Evolutionary conservation across 179 eudicot species (phyloP).

Genomic region (Beta lomatogona): DNA sequence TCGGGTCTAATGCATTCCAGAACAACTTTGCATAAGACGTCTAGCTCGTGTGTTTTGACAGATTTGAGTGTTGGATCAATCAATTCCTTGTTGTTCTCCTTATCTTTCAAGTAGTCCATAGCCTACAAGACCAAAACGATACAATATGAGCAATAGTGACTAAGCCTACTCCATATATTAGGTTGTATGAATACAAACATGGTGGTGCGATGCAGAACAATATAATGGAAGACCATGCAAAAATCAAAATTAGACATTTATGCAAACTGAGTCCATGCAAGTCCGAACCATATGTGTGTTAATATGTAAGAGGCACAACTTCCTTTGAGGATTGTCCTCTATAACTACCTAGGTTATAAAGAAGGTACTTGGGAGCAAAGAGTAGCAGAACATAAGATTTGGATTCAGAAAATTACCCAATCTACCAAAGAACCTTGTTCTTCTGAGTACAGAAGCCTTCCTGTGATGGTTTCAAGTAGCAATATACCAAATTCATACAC

Average conservation of each 20-base stretch:
- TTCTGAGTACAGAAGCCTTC: slow-evolving; percentile 64
- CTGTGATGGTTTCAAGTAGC: slow-evolving; percentile 84
- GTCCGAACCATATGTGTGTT: not conserved
- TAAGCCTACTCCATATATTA: not conserved
- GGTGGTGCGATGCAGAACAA: not conserved
- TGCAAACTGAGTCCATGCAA: not conserved
- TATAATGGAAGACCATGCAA: not conserved
- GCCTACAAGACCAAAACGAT: slow-evolving; percentile 46
- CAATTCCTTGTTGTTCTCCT: slow-evolving; percentile 36
- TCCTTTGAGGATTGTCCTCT: not conserved
- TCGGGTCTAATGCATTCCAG: slow-evolving; percentile 58
- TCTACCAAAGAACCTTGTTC: slow-evolving; percentile 64
- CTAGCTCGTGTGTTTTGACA: slow-evolving; percentile 71
- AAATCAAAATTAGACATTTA: not conserved
- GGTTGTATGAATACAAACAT: not conserved
- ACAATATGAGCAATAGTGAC: not conserved
- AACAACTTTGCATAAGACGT: slow-evolving; percentile 62
- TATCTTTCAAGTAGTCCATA: slow-evolving; percentile 49
- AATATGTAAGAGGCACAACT: not conserved
- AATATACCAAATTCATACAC: slow-evolving; percentile 72
- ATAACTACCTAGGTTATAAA: not conserved
- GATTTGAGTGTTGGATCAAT: slow-evolving; percentile 70
- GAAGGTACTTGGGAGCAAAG: not conserved
- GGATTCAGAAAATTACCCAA: slow-evolving; percentile 55
- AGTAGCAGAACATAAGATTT: not conserved